Conservation (phyloP, 2,329 filamentous ascomycete species). For the Alternaria novae-zelandiae region DNA sequence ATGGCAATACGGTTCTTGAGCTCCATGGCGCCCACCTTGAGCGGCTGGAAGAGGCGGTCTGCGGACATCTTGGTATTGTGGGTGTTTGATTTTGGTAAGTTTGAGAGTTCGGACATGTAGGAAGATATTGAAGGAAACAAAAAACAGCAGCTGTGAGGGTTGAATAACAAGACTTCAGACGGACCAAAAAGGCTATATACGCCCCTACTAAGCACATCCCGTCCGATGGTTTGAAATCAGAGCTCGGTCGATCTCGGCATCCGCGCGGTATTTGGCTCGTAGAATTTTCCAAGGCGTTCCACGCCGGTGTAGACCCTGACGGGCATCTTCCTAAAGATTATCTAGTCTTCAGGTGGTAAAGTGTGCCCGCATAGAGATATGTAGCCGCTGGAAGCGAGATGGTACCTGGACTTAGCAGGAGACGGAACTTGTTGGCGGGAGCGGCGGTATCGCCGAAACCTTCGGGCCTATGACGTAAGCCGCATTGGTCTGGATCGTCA, state of each 20-base stretch:
- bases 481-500: not conserved
- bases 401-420: not conserved
- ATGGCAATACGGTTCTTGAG: slow-evolving; percentile 46
- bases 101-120: not conserved
- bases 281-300: slow-evolving; percentile 18
- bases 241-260: slow-evolving; percentile 21
- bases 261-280: not conserved
- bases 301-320: not conserved
- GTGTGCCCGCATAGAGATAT: not conserved
- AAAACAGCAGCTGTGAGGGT: not conserved
- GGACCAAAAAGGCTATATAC: slow-evolving; percentile 8
- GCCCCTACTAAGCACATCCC: not conserved
- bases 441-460: not conserved
- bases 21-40: slow-evolving; percentile 43
- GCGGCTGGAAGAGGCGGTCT: slow-evolving; percentile 43
- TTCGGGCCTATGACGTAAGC: not conserved
- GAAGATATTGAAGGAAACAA: not conserved
- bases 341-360: not conserved
- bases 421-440: not conserved
- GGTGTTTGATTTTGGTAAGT: not conserved
- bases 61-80: slow-evolving; percentile 28
- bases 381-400: not conserved
- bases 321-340: not conserved
- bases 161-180: not conserved
- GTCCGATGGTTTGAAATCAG: slow-evolving; percentile 14